phyloP scores from a whole-genome alignment of 768 basidiomycete genomes.

The Clitopilus hobsonii region DNA sequence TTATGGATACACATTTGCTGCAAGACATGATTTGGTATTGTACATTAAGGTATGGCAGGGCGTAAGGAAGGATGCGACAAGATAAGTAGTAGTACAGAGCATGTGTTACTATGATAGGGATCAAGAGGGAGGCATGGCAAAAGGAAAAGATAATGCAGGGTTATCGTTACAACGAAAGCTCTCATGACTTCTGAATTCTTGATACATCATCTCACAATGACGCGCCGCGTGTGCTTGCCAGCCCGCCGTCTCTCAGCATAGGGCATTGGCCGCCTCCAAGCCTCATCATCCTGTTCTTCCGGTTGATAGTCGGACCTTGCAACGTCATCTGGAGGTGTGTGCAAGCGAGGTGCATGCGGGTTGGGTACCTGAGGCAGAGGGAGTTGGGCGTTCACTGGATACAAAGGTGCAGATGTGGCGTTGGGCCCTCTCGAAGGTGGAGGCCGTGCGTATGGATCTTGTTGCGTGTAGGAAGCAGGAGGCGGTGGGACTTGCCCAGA shows the following conservation, averaged over 20 bases:
- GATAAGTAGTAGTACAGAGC: background rate
- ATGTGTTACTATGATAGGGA: background rate
- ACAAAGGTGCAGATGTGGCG: constrained; percentile 8
- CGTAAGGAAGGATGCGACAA: background rate
- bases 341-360: constrained; percentile 9
- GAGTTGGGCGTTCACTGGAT: constrained; percentile 4
- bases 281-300: constrained; percentile 65
- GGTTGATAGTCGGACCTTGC: constrained; percentile 16
- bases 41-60: background rate
- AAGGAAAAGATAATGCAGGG: background rate
- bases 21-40: background rate
- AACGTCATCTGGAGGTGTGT: constrained; percentile 1
- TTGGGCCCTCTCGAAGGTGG: constrained; percentile 5
- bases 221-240: constrained; percentile 74
- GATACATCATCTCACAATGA: constrained; percentile 50
- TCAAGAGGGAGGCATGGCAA: background rate
- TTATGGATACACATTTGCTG: background rate
- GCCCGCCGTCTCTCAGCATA: constrained; percentile 71
- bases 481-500: constrained; percentile 20
- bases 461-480: constrained; percentile 29
- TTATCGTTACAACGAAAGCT: constrained; percentile 3
- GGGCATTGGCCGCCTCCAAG: constrained; percentile 70
- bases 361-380: constrained; percentile 2
- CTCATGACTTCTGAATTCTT: constrained; percentile 10
- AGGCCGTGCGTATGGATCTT: constrained; percentile 22